Percentiles rank a stretch among this genome's conserved stretches.
Evolutionary conservation across 345 rosid species (phyloP).

Genomic region (Punica granatum): DNA sequence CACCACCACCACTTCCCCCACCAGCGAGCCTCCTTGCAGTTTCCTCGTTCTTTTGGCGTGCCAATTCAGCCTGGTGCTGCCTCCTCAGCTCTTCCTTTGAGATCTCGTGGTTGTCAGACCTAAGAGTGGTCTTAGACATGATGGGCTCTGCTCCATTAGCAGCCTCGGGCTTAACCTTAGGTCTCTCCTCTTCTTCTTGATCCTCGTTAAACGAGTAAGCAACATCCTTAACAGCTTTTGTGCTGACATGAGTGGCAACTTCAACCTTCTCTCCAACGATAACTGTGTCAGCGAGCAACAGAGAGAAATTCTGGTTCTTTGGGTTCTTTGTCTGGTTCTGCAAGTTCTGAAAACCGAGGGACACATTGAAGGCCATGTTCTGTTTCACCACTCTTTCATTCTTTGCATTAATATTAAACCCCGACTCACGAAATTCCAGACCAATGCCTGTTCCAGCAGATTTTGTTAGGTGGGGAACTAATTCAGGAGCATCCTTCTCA

Average conservation of each 20-base stretch:
- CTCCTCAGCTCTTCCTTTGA: conserved; percentile 91
- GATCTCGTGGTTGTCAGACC: conserved; percentile 84
- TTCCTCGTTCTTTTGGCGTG: conserved; percentile 96
- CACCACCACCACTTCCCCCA: conserved; percentile 49
- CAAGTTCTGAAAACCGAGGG: conserved; percentile 86
- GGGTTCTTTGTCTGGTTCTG: conserved; percentile 45
- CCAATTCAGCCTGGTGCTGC: conserved; percentile 99
- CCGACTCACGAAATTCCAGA: conserved; percentile 91
- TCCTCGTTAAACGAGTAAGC: conserved; percentile 89
- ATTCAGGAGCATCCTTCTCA: conserved; percentile 75
- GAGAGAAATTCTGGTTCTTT: conserved; percentile 58
- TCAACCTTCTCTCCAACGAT: conserved; percentile 59
- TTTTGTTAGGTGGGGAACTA: conserved; percentile 62
- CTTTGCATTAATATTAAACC: conserved; percentile 68
- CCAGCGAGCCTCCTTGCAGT: conserved; percentile 95
- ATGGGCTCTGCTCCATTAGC: conserved; percentile 31
- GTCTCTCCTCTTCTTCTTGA: conserved; percentile 60
- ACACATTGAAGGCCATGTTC: conserved; percentile 76
- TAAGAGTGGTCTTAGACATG: conserved; percentile 65
- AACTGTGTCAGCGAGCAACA: conserved; percentile 84
- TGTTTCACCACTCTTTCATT: conserved; percentile 57
- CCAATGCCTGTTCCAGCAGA: conserved; percentile 98
- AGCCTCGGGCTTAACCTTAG: conserved; percentile 28
- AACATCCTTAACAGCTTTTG: conserved; percentile 76
- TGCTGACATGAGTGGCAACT: conserved; percentile 51